Evolutionary conservation across 192 early-diverging fungal species (phyloP), one percentile per base, ranked within the genome.

Genomic region (Nowakowskiella sp.): DNA sequence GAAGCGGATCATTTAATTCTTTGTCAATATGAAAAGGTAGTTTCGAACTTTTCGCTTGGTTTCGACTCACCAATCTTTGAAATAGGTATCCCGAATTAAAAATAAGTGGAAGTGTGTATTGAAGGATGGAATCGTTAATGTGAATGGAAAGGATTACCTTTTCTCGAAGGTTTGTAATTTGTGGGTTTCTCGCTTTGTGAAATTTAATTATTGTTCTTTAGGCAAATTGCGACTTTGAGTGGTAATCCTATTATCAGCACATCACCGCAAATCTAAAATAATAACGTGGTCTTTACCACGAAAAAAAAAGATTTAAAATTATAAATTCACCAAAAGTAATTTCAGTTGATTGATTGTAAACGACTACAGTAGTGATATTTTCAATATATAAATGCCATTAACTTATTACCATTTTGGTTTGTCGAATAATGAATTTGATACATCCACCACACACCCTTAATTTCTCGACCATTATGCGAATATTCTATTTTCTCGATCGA

Each of bases 81-180:
- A 39, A 39, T 52, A 77, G 61, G 86, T 98, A 26, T 86, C 83
- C 9, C 78, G 93, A 36, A 91, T 89, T 49, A 99, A 95, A 71
- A 99, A 94, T 76, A 95, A 93, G 72, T 99, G 95, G 95, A 95
- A 95, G 79, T 95, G 91, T 61, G 80, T 90, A 3, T 73, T 99
- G 43, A 89, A 90, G 67, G 95, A 99, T 60, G 95, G 95, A 10
- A 94, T 99, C 60, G 85, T 94, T 74, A 67, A 91, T 56, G 81
- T 94, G 47, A 91, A 97, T 57, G 95, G 95, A 28, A 83, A 82
- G 47, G 95, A 99, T 60, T 95, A 91, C 59, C 64, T 96, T 32
- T 99, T 99, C 76, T 83, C 90, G 59, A 87, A 85, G 67, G 89
- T 70, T 58, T 21, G 25, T 27, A 24, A 3, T 23, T 58, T 6